Base-by-base conservation (phyloP, 2,329 filamentous ascomycete species). In the Cladophialophora carrionii region DNA sequence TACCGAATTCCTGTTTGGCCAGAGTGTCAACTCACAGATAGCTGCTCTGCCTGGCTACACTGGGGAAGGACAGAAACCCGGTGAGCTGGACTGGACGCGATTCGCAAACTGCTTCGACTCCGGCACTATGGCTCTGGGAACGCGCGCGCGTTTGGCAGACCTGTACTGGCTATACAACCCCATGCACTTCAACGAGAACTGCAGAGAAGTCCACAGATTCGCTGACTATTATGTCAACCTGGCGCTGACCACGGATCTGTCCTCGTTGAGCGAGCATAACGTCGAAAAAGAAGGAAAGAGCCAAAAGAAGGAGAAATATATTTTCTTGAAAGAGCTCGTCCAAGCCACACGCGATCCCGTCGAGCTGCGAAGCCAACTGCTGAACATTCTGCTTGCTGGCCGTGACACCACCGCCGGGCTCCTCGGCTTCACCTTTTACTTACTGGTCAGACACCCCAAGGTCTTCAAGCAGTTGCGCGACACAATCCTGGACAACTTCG, bases 1-100 rank as follows among this genome's bases (percentile, higher is more conserved):
- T 1, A 96, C 92, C 0, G 90, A 96, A 71, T 96, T 96, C 74
- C 79, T 97, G 31, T 85, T 96, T 2, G 93, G 93, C 3, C 82
- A 87, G 66, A 90, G 90, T 68, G 88, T 93, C 22, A 85, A 84
- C 54, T 87, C 84, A 70, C 78, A 80, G 58, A 62, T 76, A 12
- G 73, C 72, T 37, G 75, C 74, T 1, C 59, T 77, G 3, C 71
- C 79, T 32, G 72, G 75, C 20, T 85, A 85, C 62, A 85, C 83
- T 2, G 83, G 85, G 58, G 81, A 85, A 29, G 93, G 94, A 72
- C 88, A 88, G n/a, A 82, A 87, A 34, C 88, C 90, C 17, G 58
- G 82, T 66, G 52, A 79, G 90, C 90, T 2, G 90, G 90, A 65
- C 43, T 66, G 63, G 46, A 65, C 70, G 29, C 69, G 73, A n/a